These are phyloP conservation scores for Lodderomyces oxycetoniae DNA, from an alignment of 1,139 yeast genomes.

Conservation along the genomic window DNA sequence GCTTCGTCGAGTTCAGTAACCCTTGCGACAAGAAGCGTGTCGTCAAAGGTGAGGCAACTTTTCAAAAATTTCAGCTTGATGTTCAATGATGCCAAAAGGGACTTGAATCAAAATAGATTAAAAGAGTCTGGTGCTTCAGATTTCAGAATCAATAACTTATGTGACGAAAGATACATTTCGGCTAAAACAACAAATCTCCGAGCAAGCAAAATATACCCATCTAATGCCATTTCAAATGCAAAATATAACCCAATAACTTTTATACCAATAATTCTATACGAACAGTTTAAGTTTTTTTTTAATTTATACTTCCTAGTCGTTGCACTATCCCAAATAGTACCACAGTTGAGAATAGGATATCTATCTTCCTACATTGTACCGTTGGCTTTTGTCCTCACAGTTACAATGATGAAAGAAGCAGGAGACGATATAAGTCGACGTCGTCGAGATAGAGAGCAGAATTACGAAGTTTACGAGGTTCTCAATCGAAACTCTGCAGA, in stretches of 20 bases:
- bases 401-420: conserved; percentile 95
- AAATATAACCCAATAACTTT: conserved; percentile 88
- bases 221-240: conserved; percentile 89
- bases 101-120: conserved; percentile 24
- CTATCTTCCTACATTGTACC: conserved; percentile 92
- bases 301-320: conserved; percentile 87
- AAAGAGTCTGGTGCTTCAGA: conserved; percentile 14
- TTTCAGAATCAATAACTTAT: conserved; percentile 9
- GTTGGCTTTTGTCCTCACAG: conserved; percentile 81
- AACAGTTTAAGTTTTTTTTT: conserved; percentile 95
- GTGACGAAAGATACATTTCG: conserved; percentile 29
- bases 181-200: conserved; percentile 31
- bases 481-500: conserved; percentile 32
- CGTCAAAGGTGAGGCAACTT: conserved; percentile 15
- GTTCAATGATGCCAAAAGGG: conserved; percentile 25
- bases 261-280: conserved; percentile 82
- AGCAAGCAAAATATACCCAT: conserved; percentile 41
- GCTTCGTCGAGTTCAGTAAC: conserved; percentile 20
- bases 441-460: conserved; percentile 84
- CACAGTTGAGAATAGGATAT: conserved; percentile 88
- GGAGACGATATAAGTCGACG: conserved; percentile 89
- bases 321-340: conserved; percentile 91
- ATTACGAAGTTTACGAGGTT: conserved; percentile 75
- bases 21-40: conserved; percentile 16
- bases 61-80: conserved; percentile 18